Conservation (phyloP, 1,284 basidiomycete species). For the Caloboletus inedulis region DNA sequence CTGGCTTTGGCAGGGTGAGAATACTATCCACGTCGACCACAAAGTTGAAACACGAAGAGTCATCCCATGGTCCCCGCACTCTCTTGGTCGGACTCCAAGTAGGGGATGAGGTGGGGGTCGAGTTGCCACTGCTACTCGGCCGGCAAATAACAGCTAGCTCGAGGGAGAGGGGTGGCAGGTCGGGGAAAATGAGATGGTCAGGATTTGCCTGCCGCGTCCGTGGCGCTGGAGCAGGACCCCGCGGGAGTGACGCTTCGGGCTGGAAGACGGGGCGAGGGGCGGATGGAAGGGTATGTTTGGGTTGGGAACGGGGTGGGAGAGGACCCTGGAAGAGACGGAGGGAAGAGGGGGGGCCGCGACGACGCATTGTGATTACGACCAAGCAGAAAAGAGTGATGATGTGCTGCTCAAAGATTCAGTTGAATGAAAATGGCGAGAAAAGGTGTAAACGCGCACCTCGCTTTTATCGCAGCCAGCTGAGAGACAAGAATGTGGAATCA, state of each 20-base stretch:
- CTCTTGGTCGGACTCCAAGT: slow-evolving; percentile 33
- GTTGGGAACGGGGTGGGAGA: slow-evolving; percentile 48
- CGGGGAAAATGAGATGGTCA: slow-evolving; percentile 7
- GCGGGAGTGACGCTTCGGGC: slow-evolving; percentile 32
- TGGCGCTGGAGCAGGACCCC: slow-evolving; percentile 25
- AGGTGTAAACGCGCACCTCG: neutral
- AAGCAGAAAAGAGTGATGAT: neutral
- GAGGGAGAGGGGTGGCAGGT: slow-evolving; percentile 19
- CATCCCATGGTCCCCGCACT: slow-evolving; percentile 58
- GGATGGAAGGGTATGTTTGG: slow-evolving; percentile 57
- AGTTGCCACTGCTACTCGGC: slow-evolving; percentile 12
- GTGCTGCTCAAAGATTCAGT: neutral
- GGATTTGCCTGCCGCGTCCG: slow-evolving; percentile 12
- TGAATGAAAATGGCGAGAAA: neutral
- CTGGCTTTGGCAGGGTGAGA: slow-evolving; percentile 47
- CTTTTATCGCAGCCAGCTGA: neutral
- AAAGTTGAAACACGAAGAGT: slow-evolving; percentile 43
- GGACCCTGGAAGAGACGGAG: slow-evolving; percentile 56
- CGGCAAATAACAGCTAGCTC: slow-evolving; percentile 18
- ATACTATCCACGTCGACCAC: slow-evolving; percentile 46
- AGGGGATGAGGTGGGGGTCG: slow-evolving; percentile 21
- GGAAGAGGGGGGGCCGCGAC: slow-evolving; percentile 57
- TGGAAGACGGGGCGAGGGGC: slow-evolving; percentile 51
- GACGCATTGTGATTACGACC: slow-evolving; percentile 42
- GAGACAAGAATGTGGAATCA: slow-evolving; percentile 6